These are phyloP conservation scores for Furcasterigmium sp. DNA, from an alignment of 2,329 filamentous ascomycete species.

Conservation along the genomic window DNA sequence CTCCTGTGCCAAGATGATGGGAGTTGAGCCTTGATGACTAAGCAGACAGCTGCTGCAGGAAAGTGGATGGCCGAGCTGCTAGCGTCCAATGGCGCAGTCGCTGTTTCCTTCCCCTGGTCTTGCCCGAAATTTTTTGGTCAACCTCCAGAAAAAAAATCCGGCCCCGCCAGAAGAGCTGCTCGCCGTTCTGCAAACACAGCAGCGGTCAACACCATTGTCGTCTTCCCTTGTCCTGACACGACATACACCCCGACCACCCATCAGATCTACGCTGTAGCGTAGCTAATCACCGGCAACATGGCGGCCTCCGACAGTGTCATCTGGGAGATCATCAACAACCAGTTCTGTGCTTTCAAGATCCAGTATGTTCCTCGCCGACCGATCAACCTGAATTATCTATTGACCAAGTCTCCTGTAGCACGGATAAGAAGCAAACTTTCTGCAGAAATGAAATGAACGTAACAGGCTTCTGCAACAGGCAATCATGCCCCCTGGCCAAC, in stretches of 20 bases:
- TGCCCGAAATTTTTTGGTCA: constrained; percentile 3
- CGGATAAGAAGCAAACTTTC: constrained; percentile 83
- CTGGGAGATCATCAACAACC: constrained; percentile 94
- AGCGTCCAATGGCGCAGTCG: neutral
- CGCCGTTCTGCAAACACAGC: constrained; percentile 80
- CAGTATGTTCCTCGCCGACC: constrained; percentile 51
- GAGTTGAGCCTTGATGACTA: too few species aligned
- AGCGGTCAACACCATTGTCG: constrained; percentile 95
- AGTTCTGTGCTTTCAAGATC: constrained; percentile 92
- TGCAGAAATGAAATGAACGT: constrained; percentile 95
- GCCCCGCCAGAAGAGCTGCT: constrained; percentile 44
- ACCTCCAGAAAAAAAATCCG: constrained; percentile 3
- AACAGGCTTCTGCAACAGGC: constrained; percentile 75
- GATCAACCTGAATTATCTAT: neutral
- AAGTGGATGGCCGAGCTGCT: too few species aligned
- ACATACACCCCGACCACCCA: neutral
- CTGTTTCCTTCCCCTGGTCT: neutral
- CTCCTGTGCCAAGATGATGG: too few species aligned
- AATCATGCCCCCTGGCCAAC: constrained; percentile 88
- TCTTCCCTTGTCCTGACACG: constrained; percentile 46
- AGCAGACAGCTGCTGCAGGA: too few species aligned
- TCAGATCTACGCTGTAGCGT: neutral
- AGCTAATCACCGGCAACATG: constrained; percentile 44
- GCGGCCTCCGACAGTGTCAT: constrained; percentile 86
- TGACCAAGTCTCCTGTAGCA: constrained; percentile 39